phyloP scores from a whole-genome alignment of 352 stramenopile species.

The Phytophthora rubi region DNA sequence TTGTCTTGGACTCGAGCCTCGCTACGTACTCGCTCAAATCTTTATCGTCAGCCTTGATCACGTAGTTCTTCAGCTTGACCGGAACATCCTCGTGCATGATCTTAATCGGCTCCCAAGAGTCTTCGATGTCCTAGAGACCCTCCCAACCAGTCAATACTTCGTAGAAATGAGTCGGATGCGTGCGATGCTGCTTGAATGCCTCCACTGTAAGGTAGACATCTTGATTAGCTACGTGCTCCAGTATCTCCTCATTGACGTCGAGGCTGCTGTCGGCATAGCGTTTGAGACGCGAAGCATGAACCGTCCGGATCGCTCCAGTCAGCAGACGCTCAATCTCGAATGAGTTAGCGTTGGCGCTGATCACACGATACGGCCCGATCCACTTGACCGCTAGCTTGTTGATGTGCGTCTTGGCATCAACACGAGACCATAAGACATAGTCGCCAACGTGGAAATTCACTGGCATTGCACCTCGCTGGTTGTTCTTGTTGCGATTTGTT shows the following conservation, averaged over 20 bases:
- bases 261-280: constrained; percentile 3
- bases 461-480: constrained; percentile 8
- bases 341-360: constrained; percentile 3
- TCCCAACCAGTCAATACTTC: neutral
- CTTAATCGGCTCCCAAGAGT: neutral
- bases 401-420: neutral
- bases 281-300: constrained; percentile 12
- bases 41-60: neutral
- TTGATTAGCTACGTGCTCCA: constrained; percentile 13
- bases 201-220: constrained; percentile 13
- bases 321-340: constrained; percentile 16
- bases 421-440: constrained; percentile 17
- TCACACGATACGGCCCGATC: constrained; percentile 11
- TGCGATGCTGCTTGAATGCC: constrained; percentile 2
- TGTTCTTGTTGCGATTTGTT: constrained; percentile 11
- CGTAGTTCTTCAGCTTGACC: neutral
- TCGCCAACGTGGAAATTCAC: constrained; percentile 14
- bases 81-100: neutral
- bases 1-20: too few species aligned
- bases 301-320: neutral
- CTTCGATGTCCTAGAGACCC: neutral
- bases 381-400: constrained; percentile 18
- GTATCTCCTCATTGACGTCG: constrained; percentile 11
- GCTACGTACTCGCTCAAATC: neutral
- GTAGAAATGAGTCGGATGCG: neutral